Evolutionary conservation across 225 moss, liverwort and hornwort species (phyloP), one percentile per base, ranked within the genome.

Genomic region (Sphagnum contortum): DNA sequence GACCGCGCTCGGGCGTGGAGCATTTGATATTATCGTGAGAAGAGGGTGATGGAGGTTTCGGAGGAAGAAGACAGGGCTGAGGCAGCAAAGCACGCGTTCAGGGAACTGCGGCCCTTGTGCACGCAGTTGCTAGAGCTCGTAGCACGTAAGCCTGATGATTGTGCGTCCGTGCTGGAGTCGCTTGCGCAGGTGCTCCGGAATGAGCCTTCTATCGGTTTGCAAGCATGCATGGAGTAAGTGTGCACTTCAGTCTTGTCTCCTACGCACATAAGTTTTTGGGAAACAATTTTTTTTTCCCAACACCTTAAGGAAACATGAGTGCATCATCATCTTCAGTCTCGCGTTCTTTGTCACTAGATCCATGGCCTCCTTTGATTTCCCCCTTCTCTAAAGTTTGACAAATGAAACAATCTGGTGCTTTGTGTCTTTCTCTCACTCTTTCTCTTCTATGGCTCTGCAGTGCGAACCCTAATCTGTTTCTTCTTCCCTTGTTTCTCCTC

Each of bases 161-260:
- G 81, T 60, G 80, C 70, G 9, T 67, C 65, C 55, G 72, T 87
- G 49, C 77, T 96, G 57, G 52, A 85, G 50, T 65, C 80, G 9
- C 79, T 96, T 70, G 72, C 70, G 49, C 65, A 49, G 60, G 56
- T 83, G 64, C 70, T 98, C 62, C 58, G 4, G 12, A 66, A 66
- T 51, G 75, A 74, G 68, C 74, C 85, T 46, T 57, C 71, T 12
- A 29, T 10, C 44, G 92, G 87, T 45, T 83, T 92, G 53, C 83
- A 81, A 75, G 77, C 76, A 47, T 98, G 92, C 83, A 74, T 84
- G 58, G 96, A 98, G 92, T 96, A 73, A 75, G 89, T 61, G 45
- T 68, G 47, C 45, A 7, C 9, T 11, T 46, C 50, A 48, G 58
- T 29, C 4, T 48, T 60, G 5, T 48, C 56, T 13, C 9, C 48